Conservation (phyloP, 1,139 yeast species). For the Protomyces pachydermus region DNA sequence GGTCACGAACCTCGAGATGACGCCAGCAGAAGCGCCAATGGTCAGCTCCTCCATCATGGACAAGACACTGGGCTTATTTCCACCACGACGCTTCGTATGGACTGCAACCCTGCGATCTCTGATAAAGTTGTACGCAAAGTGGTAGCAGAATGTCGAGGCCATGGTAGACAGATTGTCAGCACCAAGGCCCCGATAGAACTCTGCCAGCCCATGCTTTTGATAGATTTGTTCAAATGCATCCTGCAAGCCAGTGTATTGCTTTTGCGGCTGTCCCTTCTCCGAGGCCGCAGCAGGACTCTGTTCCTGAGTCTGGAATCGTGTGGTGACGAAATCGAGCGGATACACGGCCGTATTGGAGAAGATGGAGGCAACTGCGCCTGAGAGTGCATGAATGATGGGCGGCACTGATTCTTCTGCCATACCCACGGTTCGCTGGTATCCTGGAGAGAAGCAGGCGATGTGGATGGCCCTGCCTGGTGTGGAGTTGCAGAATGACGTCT, state of each 20-base stretch:
- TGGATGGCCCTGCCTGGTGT: no score
- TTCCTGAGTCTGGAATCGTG: constrained; percentile 34
- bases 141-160: constrained; percentile 25
- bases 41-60: constrained; percentile 65
- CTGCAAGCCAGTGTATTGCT: constrained; percentile 11
- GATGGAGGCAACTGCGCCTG: constrained; percentile 81
- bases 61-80: constrained; percentile 35
- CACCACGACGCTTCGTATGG: constrained; percentile 2
- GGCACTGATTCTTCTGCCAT: constrained; percentile 35
- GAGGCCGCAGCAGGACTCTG: constrained; percentile 35
- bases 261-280: background rate
- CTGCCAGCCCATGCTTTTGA: constrained; percentile 11
- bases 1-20: constrained; percentile 74
- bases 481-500: no score
- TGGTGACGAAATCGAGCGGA: constrained; percentile 62
- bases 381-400: constrained; percentile 67
- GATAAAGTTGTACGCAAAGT: constrained; percentile 19
- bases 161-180: constrained; percentile 22
- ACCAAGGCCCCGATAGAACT: constrained; percentile 15
- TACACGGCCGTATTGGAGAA: constrained; percentile 77
- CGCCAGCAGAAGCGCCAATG: constrained; percentile 80
- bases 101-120: constrained; percentile 5
- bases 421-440: no score
- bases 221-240: constrained; percentile 15
- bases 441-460: no score